Evolutionary conservation across 2,329 filamentous ascomycete species (phyloP), one percentile per base, ranked within the genome.

Genomic region (Biscogniauxia mediterranea): DNA sequence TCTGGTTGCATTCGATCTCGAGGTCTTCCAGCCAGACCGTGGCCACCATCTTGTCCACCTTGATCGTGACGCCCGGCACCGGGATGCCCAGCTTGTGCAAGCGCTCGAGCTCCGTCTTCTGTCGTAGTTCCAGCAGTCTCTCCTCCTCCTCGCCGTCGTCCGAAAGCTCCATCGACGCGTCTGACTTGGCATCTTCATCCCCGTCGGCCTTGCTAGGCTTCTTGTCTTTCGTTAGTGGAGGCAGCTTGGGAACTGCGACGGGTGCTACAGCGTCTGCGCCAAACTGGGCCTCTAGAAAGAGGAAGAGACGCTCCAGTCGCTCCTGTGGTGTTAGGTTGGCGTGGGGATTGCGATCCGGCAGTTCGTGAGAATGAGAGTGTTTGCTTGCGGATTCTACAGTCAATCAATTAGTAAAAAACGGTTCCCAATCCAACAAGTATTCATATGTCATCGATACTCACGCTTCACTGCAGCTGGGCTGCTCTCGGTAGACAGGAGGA

Each of bases 241-340:
- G 79, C 2, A 87, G 74, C 74, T 87, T 84, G 62, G 92, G 79
- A 71, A 77, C 80, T 49, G 88, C 84, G 66, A 98, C 90, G 4
- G 94, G 93, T 0, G 85, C 82, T 60, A 98, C 88, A 62, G 92
- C 89, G 65, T 95, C 89, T 32, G 86, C 82, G 64, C 95, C 95
- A 73, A 99, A 99, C 75, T 99, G 95, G 2, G 93, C 91, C 80
- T 99, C 95, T 15, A 99, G 88, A 80, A 99, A 97, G 87, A 97
- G 91, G 78, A 96, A 90, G 20, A 99, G 86, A 38, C 94, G 89
- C 64, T 89, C 86, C 50, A 98, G 87, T 50, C 92, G 89, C 68
- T 96, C 92, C 52, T 89, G 82, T 0, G 93, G 83, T 9, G 84
- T 84, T 51, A 92, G 77, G 52, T 89, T 84, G 13, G 89, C 85